Evolutionary conservation across 2,329 filamentous ascomycete genomes (phyloP), one percentile per base, ranked within the genome.

Genomic region (Claviceps sorghi): DNA sequence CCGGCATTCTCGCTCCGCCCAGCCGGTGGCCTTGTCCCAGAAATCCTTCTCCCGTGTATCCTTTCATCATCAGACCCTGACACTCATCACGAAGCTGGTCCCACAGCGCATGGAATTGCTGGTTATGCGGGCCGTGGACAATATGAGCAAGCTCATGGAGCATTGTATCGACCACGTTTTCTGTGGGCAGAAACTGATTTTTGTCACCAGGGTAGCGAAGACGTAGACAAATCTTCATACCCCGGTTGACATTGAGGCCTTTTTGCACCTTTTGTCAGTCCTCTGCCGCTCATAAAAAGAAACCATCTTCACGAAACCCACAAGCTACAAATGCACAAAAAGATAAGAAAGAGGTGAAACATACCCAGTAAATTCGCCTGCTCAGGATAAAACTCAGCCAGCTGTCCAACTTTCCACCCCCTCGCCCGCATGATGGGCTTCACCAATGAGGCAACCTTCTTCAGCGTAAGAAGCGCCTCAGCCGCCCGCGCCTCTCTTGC

Each of bases 131-230:
- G 0, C 88, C 88, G 65, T 84, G 82, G 11, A 88, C 78, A 58
- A 86, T 95, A 62, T 97, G 91, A n/a, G 81, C 83, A 2, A 97
- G 78, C 72, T 97, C 91, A 64, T 97, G 91, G 21, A 97, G 79
- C 82, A 97, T 86, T 0, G 91, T 97, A 66, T 96, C 89, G 44
- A 88, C 75, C 8, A 95, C 77, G 57, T 86, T 74, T 62, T 96
- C 88, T 53, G 90, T 70, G 1, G 86, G 83, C 21, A 95, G 67
- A 61, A 97, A 97, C 59, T 88, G 82, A 41, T 73, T 80, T 10
- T 78, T 75, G 64, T 95, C 87, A 59, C 78, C 74, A 6, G 86
- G 73, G 66, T 93, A 84, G 52, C 91, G 83, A 54, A 97, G 72
- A 44, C 91, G 82, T 22, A 97, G 73, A 57, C 87, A 85, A 58